These are phyloP conservation scores for Exserohilum turcica DNA, from an alignment of 2,329 filamentous ascomycete species.

Conservation along the genomic window DNA sequence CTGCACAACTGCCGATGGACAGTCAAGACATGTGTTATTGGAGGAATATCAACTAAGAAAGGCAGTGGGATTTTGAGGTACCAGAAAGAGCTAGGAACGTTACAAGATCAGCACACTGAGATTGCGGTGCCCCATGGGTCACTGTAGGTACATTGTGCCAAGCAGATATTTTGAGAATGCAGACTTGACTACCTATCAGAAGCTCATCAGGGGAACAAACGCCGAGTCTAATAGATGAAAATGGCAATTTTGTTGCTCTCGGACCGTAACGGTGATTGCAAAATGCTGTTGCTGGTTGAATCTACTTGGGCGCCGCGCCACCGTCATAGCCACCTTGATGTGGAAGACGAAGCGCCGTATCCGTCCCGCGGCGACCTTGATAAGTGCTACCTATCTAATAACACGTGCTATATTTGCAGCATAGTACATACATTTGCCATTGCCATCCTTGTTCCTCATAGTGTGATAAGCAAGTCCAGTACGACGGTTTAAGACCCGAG, in stretches of 20 bases:
- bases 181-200: neutral
- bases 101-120: neutral
- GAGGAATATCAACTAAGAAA: neutral
- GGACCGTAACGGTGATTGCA: neutral
- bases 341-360: neutral
- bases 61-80: too few species aligned
- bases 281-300: too few species aligned
- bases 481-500: conserved; percentile 4
- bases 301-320: neutral
- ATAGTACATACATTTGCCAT: conserved; percentile 4
- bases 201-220: neutral
- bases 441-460: neutral
- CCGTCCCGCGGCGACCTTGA: neutral
- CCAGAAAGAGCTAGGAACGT: too few species aligned
- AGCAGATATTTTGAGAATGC: neutral
- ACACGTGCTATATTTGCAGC: neutral
- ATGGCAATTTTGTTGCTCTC: neutral
- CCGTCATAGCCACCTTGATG: neutral
- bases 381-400: neutral
- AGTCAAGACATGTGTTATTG: conserved; percentile 11
- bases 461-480: neutral
- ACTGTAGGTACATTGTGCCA: neutral
- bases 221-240: neutral
- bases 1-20: conserved; percentile 15
- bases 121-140: neutral